A percentile compares a stretch with the other conserved stretches of the same genome.
phyloP scores from a whole-genome alignment of 2,329 filamentous ascomycete genomes.

The Thermothelomyces thermophilus region DNA sequence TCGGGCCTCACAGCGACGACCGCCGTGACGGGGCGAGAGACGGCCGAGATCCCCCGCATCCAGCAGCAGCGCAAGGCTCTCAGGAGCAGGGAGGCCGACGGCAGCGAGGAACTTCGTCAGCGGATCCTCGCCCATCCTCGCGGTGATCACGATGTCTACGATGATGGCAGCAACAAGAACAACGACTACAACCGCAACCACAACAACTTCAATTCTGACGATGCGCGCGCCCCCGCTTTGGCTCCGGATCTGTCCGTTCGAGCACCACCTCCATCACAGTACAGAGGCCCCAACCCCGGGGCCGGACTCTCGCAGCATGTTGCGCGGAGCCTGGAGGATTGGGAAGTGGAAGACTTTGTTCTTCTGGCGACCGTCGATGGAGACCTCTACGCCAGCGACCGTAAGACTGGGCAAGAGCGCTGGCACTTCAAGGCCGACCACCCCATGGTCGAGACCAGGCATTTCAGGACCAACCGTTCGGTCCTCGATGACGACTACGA shows the following conservation, averaged over 20 bases:
- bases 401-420: constrained; percentile 73
- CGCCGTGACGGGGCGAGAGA: constrained; percentile 20
- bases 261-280: constrained; percentile 76
- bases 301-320: constrained; percentile 71
- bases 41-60: constrained; percentile 26
- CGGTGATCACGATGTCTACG: background rate
- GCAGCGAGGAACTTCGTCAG: constrained; percentile 17
- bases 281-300: constrained; percentile 50
- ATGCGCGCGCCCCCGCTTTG: constrained; percentile 96
- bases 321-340: constrained; percentile 98
- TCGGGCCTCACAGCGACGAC: constrained; percentile 22
- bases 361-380: constrained; percentile 99
- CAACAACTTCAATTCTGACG: constrained; percentile 41
- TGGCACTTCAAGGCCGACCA: constrained; percentile 82
- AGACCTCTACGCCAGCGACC: constrained; percentile 84
- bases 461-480: constrained; percentile 66
- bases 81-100: constrained; percentile 23
- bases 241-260: constrained; percentile 88
- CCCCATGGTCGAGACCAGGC: constrained; percentile 85
- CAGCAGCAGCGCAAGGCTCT: constrained; percentile 24
- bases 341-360: constrained; percentile 99
- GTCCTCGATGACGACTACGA: constrained; percentile 52
- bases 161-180: too few relatives aligned
- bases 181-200: constrained; percentile 24
- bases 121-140: constrained; percentile 3